A percentile compares a stretch with the other conserved stretches of the same genome.
Conservation (phyloP, 345 rosid species). For the Lepidium didymum region DNA sequence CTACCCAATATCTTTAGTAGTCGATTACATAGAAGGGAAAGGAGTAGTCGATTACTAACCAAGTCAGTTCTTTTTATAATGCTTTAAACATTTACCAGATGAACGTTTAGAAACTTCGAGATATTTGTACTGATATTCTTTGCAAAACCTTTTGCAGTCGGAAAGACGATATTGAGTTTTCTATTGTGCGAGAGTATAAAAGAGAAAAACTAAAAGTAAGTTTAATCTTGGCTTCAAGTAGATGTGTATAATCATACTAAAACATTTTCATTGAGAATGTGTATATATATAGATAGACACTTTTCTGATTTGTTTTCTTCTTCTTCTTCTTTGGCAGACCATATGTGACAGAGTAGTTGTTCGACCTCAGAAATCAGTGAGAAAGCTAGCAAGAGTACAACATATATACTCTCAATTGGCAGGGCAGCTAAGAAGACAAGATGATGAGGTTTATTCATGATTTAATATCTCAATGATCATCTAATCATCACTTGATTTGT, state of each 20-base stretch:
- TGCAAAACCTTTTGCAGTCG: conserved; percentile 40
- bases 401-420: conserved; percentile 67
- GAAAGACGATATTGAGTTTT: conserved; percentile 81
- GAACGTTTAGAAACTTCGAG: not conserved
- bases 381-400: conserved; percentile 77
- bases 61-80: conserved; percentile 36
- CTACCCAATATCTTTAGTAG: no score
- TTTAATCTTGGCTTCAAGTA: not conserved
- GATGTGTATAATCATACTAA: not conserved
- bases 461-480: not conserved
- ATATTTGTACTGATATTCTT: not conserved
- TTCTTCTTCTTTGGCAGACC: conserved; percentile 38
- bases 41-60: no score
- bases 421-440: conserved; percentile 69
- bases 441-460: conserved; percentile 51
- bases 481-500: not conserved
- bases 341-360: conserved; percentile 54
- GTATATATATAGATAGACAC: not conserved
- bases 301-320: not conserved
- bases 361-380: conserved; percentile 56
- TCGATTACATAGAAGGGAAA: no score
- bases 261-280: not conserved
- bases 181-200: conserved; percentile 77
- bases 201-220: conserved; percentile 65
- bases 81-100: not conserved